Evolutionary conservation across 2,329 filamentous ascomycete species (phyloP), one percentile per base, ranked within the genome.

Genomic region (Fusarium sp.): DNA sequence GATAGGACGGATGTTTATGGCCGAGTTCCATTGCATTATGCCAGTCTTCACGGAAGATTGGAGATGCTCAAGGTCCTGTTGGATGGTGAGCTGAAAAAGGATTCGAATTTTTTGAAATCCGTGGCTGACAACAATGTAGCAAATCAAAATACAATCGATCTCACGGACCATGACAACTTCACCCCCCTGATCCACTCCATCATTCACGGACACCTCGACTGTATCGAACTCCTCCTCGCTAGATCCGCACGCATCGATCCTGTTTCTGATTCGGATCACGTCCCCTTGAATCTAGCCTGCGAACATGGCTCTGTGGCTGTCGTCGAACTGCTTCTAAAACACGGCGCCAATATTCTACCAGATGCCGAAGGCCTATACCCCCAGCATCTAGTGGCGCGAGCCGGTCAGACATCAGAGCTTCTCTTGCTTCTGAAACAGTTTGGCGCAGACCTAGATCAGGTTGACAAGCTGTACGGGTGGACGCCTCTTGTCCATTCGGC

Each of bases 401-500:
- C 95, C 31, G 94, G 94, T 3, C 91, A 95, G 76, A 92, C 90
- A 1, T 92, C 94, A 1, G 87, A 93, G 58, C 87, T 98, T 30
- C 85, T 98, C 11, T 83, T 95, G 13, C 85, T 98, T 40, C 85
- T 99, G 12, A 92, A 94, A 78, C 87, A 92, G 53, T 95, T 96
- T 75, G 95, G 95, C 2, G 95, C 94, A 23, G 91, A 99, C 78
- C 86, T 99, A 44, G 90, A 99, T 75, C 95, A 98, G 78, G 87
- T 94, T 34, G 96, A 99, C 80, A 98, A 97, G 81, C 86, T 99
- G 15, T 98, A 98, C 74, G 94, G 95, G 65, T 99, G 96, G 96
- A 98, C 96, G 3, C 95, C 96, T 0, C 85, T 99, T 6, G 96
- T 99, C 61, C 95, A 99, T 78, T 95, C 96, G 3, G 96, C 96